Evolutionary conservation across 306 rosid species (phyloP).

Genomic region (Prunus mira): DNA sequence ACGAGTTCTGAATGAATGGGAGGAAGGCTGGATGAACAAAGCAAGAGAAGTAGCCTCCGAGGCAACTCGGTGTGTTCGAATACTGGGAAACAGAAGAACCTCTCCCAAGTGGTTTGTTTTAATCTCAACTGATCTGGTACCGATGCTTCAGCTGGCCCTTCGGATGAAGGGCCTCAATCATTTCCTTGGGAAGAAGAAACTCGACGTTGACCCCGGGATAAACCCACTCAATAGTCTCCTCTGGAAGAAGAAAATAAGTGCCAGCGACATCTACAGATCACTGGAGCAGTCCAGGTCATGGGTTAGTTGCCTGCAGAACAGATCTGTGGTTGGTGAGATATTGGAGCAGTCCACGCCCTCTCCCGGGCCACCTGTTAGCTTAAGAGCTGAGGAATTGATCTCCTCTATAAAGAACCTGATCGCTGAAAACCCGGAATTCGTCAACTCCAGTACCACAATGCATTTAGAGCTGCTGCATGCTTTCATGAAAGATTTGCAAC

Average conservation of each 20-base stretch:
- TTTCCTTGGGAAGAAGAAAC: neutral
- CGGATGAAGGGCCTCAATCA: neutral
- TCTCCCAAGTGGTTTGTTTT: too few species aligned
- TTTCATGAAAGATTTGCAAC: slow-evolving; percentile 8
- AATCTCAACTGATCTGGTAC: neutral
- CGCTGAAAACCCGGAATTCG: neutral
- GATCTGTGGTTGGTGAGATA: neutral
- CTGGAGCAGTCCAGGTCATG: slow-evolving; percentile 1
- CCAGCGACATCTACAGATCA: neutral
- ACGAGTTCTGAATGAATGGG: neutral
- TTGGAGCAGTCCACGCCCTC: neutral
- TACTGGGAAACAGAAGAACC: neutral
- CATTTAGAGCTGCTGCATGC: slow-evolving; percentile 4
- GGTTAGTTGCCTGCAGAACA: slow-evolving; percentile 6
- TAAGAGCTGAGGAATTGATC: neutral
- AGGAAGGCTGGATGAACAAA: neutral
- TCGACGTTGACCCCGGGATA: neutral
- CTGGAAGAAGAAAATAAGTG: neutral
- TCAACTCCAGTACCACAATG: neutral
- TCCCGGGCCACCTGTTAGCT: neutral
- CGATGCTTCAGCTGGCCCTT: neutral
- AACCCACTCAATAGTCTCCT: neutral
- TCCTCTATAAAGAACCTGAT: neutral
- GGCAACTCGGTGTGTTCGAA: neutral
- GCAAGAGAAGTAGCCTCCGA: neutral